A percentile compares a stretch with the other conserved stretches of the same genome.
phyloP scores from a whole-genome alignment of 306 rosid genomes.

The Malus sylvestris region DNA sequence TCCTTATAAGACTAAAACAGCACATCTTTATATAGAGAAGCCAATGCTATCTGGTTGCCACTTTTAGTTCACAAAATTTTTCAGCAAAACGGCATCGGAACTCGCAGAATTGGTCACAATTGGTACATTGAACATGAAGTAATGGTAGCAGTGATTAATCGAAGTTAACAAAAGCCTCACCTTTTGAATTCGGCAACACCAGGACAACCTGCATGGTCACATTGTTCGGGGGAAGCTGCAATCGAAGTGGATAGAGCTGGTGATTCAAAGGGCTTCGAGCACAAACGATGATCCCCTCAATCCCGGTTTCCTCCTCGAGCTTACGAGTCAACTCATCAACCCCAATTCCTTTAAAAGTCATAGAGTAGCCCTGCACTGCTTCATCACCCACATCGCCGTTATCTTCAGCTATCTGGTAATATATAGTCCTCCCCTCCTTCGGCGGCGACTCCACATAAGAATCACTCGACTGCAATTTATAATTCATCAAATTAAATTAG shows the following conservation, averaged over 20 bases:
- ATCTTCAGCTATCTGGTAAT: constrained; percentile 74
- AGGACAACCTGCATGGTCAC: constrained; percentile 64
- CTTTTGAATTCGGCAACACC: constrained; percentile 50
- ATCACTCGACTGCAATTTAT: constrained; percentile 50
- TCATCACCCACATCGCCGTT: constrained; percentile 69
- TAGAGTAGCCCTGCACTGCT: constrained; percentile 36
- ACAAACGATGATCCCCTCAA: constrained; percentile 66
- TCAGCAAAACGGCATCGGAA: background rate
- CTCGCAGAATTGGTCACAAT: background rate
- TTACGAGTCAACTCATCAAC: constrained; percentile 67
- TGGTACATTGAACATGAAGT: background rate
- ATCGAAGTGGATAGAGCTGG: constrained; percentile 71
- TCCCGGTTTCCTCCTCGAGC: constrained; percentile 73
- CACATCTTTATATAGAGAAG: background rate
- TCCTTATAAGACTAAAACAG: no score
- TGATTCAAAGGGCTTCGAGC: constrained; percentile 68
- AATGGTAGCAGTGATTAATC: background rate
- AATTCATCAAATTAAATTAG: background rate
- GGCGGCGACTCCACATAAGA: constrained; percentile 35
- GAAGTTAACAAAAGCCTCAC: constrained; percentile 26
- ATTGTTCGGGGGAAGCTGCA: constrained; percentile 95
- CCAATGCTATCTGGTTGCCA: background rate
- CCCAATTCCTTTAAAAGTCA: constrained; percentile 68
- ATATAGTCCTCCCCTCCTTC: constrained; percentile 73
- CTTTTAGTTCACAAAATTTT: background rate